phyloP scores from a whole-genome alignment of 164 flowering plant species.

The Annona cherimola region DNA sequence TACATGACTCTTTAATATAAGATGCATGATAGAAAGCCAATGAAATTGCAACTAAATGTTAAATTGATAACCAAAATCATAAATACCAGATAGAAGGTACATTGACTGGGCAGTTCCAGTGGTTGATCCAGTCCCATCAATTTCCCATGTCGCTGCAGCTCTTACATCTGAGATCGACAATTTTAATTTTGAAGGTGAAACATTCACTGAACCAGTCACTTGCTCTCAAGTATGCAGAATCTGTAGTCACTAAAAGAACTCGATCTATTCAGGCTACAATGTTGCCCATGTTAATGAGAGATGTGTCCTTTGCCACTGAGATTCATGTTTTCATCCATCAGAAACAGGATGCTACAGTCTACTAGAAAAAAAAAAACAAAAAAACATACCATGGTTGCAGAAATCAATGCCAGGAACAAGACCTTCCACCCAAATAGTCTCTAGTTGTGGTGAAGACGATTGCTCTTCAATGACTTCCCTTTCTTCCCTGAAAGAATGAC shows the following conservation, averaged over 20 bases:
- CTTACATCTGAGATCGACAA: constrained; percentile 42
- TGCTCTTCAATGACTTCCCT: constrained; percentile 16
- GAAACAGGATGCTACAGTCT: too few relatives aligned
- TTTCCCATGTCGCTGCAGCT: constrained; percentile 91
- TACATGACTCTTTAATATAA: neutral
- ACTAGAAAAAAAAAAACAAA: neutral
- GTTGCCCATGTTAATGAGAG: too few relatives aligned
- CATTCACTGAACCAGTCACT: neutral
- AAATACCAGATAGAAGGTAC: constrained; percentile 85
- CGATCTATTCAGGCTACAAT: too few relatives aligned
- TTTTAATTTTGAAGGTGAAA: neutral
- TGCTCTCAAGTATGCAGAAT: neutral
- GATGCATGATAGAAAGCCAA: too few relatives aligned
- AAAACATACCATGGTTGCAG: constrained; percentile 85
- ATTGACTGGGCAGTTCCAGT: constrained; percentile 76
- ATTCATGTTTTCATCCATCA: too few relatives aligned
- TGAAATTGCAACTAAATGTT: neutral
- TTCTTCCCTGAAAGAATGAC: constrained; percentile 14
- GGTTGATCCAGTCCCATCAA: constrained; percentile 65
- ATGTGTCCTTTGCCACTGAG: too few relatives aligned
- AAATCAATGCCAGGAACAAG: constrained; percentile 97
- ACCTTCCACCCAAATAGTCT: constrained; percentile 90
- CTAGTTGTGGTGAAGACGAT: constrained; percentile 31
- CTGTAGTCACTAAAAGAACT: neutral
- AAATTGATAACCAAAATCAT: constrained; percentile 3